Evolutionary conservation across 2,329 filamentous ascomycete genomes (phyloP), one percentile per base, ranked within the genome.

Genomic region (Diaporthe ampelina): DNA sequence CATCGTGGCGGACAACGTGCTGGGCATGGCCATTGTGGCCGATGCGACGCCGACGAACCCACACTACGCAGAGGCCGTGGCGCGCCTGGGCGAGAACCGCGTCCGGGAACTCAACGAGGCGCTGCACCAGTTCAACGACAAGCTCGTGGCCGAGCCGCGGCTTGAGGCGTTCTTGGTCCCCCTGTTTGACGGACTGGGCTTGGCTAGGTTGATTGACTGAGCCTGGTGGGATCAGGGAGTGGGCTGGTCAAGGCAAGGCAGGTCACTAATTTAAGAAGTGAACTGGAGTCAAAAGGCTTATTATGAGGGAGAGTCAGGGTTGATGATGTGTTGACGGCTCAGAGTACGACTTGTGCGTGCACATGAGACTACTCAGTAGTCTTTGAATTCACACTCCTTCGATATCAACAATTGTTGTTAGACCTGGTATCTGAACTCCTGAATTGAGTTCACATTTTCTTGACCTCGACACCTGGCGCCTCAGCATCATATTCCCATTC

Each of bases 1-100:
- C 73, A 86, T 91, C 74, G 81, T 90, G 19, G 88, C 86, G 0
- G 89, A 91, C 79, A 91, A 91, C 73, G 84, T 88, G 56, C 83
- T 91, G 35, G 85, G 86, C 3, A 80, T 82, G 9, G 88, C 85
- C 9, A 81, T 88, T 17, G 86, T 90, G 4, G 88, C 86, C 52
- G 83, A 86, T 45, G 58, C 74, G 11, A 80, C 79, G 29, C 61
- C 76, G 6, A 76, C 77, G 8, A 85, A 85, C 73, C 84, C 83
- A 21, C 61, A 75, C 37, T 63, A 71, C 15, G 72, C 35, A 11
- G n/a, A 40, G 24, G 70, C 52, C 4, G 32, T 32, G 73, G 72
- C 77, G 69, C 48, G 45, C n/a, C 21, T 56, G 17, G 71, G 76
- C 11, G 69, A 70, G 24, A 43, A 73, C 43, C 37, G 45, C 15